Percentiles rank a stretch among this genome's conserved stretches.
These are phyloP conservation scores for Cercospora canescens DNA, from an alignment of 2,329 filamentous ascomycete genomes.

Conservation along the genomic window DNA sequence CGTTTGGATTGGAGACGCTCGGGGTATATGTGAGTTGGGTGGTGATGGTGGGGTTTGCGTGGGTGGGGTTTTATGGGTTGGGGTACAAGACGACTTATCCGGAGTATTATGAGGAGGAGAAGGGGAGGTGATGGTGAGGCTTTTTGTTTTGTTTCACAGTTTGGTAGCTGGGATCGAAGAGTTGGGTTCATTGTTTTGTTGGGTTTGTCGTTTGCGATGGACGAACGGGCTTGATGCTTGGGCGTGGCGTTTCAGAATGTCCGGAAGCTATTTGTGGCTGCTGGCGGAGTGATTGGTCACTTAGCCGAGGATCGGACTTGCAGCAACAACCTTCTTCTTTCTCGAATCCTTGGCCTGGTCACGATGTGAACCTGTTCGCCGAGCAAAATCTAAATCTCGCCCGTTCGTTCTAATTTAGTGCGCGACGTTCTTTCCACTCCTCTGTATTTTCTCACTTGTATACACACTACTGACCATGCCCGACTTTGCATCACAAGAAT, in stretches of 20 bases:
- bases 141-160: not conserved
- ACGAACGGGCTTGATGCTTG: not conserved
- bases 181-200: no score
- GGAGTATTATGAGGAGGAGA: conserved; percentile 23
- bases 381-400: not conserved
- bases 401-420: not conserved
- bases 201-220: not conserved
- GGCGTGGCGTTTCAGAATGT: not conserved
- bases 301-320: not conserved
- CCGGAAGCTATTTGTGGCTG: not conserved
- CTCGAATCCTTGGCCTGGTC: conserved; percentile 1
- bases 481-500: conserved; percentile 24
- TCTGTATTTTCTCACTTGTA: not conserved
- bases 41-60: conserved; percentile 22
- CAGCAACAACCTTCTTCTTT: not conserved
- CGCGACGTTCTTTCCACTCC: not conserved
- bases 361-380: not conserved
- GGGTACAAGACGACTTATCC: conserved; percentile 25
- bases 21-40: conserved; percentile 23
- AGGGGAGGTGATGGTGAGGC: conserved; percentile 12
- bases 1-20: conserved; percentile 18
- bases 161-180: not conserved
- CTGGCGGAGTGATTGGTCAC: not conserved
- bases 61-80: conserved; percentile 19
- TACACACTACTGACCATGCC: conserved; percentile 14